Evolutionary conservation across 345 rosid species (phyloP).

Genomic region (Sisymbrium irio): DNA sequence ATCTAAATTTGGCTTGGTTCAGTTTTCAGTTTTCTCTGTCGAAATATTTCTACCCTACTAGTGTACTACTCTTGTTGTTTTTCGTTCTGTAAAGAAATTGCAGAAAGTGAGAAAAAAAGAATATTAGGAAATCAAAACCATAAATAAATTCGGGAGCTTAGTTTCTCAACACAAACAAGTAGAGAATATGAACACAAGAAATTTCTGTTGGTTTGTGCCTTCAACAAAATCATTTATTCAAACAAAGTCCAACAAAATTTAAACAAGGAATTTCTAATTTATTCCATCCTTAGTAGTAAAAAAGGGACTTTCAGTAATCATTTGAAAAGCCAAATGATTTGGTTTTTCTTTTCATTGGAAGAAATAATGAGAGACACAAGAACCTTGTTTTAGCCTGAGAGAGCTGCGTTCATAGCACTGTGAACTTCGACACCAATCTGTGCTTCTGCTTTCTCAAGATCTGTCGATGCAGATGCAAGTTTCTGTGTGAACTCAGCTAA

Average conservation of each 20-base stretch:
- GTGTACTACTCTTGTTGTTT: too few species aligned
- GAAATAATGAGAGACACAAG: background rate
- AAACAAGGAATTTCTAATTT: constrained; percentile 26
- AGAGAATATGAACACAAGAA: constrained; percentile 19
- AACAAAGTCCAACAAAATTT: constrained; percentile 23
- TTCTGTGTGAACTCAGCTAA: constrained; percentile 77
- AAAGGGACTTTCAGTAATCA: constrained; percentile 25
- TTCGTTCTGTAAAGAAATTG: background rate
- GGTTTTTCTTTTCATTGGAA: background rate
- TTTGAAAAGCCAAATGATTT: constrained; percentile 26
- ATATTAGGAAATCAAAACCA: background rate
- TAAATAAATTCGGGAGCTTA: background rate
- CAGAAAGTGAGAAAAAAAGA: background rate
- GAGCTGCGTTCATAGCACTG: constrained; percentile 67
- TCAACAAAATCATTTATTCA: constrained; percentile 26
- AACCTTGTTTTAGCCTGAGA: constrained; percentile 45
- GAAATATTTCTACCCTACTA: too few species aligned
- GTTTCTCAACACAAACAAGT: constrained; percentile 20
- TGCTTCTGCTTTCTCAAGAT: constrained; percentile 83
- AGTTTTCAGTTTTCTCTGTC: too few species aligned
- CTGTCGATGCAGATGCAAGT: constrained; percentile 70
- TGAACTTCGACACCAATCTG: constrained; percentile 81
- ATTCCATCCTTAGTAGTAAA: constrained; percentile 21
- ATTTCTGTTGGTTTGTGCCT: background rate
- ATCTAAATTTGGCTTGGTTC: too few species aligned